Conservation (phyloP, 2,329 filamentous ascomycete genomes). For the Fulvia fulva region DNA sequence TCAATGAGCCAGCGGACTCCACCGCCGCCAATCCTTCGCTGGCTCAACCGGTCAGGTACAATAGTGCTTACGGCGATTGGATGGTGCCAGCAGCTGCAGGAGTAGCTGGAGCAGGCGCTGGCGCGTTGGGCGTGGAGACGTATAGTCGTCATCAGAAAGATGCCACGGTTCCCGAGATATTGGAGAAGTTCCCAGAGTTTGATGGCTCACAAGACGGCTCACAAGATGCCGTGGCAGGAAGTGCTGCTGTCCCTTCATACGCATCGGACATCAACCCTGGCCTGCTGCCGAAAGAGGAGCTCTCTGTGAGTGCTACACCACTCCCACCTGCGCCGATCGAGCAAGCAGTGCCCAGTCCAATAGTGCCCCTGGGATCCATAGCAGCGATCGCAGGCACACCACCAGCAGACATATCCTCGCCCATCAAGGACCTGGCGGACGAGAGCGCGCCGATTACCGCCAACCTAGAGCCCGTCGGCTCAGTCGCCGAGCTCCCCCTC, state of each 20-base stretch:
- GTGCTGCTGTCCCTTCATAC: neutral
- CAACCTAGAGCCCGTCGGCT: neutral
- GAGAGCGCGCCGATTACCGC: neutral
- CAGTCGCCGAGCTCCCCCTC: conserved; percentile 14
- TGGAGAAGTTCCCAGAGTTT: neutral
- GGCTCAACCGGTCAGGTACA: conserved; percentile 26
- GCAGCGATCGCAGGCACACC: neutral
- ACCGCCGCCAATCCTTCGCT: conserved; percentile 10
- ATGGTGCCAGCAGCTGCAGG: conserved; percentile 47
- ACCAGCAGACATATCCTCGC: neutral
- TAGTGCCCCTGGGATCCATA: neutral
- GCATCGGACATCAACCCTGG: neutral
- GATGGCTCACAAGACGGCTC: conserved; percentile 2
- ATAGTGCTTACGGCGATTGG: conserved; percentile 49
- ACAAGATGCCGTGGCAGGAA: neutral
- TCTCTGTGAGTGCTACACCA: neutral
- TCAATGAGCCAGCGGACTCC: conserved; percentile 17
- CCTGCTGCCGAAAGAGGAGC: neutral
- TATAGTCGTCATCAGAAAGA: conserved; percentile 23
- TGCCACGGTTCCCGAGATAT: neutral
- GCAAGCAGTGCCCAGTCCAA: neutral
- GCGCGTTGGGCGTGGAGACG: conserved; percentile 27
- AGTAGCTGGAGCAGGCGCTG: conserved; percentile 41
- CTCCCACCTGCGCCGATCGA: neutral
- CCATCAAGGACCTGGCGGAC: neutral